A percentile compares a stretch with the other conserved stretches of the same genome.
phyloP scores from a whole-genome alignment of 2,329 filamentous ascomycete genomes.

The Xenoacremonium recifei region DNA sequence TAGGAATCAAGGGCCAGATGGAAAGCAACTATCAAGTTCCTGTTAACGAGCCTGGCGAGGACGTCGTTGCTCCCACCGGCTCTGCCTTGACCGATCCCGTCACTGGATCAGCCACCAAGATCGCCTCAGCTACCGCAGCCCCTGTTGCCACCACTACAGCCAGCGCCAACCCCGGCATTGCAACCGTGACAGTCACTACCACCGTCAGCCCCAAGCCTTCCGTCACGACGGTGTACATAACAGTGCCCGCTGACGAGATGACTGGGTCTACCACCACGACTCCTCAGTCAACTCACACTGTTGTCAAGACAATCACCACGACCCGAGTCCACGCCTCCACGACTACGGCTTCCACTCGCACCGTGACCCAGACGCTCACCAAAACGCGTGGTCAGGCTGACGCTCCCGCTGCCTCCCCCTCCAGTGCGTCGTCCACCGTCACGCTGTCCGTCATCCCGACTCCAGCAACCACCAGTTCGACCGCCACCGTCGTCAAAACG shows the following conservation, averaged over 20 bases:
- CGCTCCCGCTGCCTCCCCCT: too few relatives aligned
- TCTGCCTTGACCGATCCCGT: slow-evolving; percentile 17
- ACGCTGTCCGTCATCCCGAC: slow-evolving; percentile 1
- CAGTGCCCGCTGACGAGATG: slow-evolving; percentile 28
- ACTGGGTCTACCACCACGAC: slow-evolving; percentile 11
- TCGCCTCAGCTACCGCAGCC: slow-evolving; percentile 8
- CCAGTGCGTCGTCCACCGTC: not conserved
- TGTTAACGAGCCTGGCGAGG: slow-evolving; percentile 25
- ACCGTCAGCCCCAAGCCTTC: slow-evolving; percentile 40
- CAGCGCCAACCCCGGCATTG: slow-evolving; percentile 8
- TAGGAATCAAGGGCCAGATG: slow-evolving; percentile 47
- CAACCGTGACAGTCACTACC: slow-evolving; percentile 34
- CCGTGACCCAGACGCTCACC: too few relatives aligned
- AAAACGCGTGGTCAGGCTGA: too few relatives aligned
- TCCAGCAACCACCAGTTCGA: slow-evolving; percentile 1
- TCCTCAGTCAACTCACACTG: slow-evolving; percentile 16
- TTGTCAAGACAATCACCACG: slow-evolving; percentile 19
- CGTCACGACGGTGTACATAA: slow-evolving; percentile 34
- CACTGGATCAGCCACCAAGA: slow-evolving; percentile 6
- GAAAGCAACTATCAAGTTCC: slow-evolving; percentile 43
- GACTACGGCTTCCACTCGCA: too few relatives aligned
- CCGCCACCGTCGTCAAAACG: slow-evolving; percentile 2
- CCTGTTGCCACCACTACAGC: slow-evolving; percentile 16
- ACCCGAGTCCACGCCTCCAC: slow-evolving; percentile 12
- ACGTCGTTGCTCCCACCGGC: slow-evolving; percentile 14